phyloP scores from a whole-genome alignment of 129 eudicot genomes.

The Flaveria brownii region DNA sequence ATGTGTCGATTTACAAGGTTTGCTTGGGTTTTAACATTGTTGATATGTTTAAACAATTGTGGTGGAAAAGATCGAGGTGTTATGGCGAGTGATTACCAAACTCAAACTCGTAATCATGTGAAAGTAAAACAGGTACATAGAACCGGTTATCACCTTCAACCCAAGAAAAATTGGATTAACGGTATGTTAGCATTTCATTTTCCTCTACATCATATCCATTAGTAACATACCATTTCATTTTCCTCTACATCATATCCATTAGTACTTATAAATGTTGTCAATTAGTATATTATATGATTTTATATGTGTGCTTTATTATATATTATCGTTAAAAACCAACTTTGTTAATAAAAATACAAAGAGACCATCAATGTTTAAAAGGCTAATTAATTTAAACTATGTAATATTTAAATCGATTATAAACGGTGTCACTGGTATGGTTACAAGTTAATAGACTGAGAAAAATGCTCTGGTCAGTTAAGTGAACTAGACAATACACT shows the following conservation, averaged over 20 bases:
- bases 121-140: slow-evolving; percentile 37
- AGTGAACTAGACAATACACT: not conserved
- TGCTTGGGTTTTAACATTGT: slow-evolving; percentile 21
- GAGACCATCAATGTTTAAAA: not conserved
- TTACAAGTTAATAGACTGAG: not conserved
- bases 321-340: not conserved
- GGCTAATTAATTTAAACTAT: not conserved
- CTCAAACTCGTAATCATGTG: slow-evolving; percentile 26
- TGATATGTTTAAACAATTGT: slow-evolving; percentile 6
- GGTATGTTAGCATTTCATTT: slow-evolving; percentile 34
- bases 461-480: not conserved
- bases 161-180: slow-evolving; percentile 66
- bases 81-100: slow-evolving; percentile 30
- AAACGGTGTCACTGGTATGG: not conserved
- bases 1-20: slow-evolving; percentile 18
- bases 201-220: not conserved
- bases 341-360: not conserved
- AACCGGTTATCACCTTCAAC: slow-evolving; percentile 78
- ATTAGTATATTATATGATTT: not conserved
- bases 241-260: not conserved
- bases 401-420: not conserved
- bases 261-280: not conserved
- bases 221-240: not conserved
- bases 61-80: slow-evolving; percentile 24
- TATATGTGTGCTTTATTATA: not conserved